Base-by-base conservation (phyloP, 2,329 filamentous ascomycete species). In the Lachnellula suecica region DNA sequence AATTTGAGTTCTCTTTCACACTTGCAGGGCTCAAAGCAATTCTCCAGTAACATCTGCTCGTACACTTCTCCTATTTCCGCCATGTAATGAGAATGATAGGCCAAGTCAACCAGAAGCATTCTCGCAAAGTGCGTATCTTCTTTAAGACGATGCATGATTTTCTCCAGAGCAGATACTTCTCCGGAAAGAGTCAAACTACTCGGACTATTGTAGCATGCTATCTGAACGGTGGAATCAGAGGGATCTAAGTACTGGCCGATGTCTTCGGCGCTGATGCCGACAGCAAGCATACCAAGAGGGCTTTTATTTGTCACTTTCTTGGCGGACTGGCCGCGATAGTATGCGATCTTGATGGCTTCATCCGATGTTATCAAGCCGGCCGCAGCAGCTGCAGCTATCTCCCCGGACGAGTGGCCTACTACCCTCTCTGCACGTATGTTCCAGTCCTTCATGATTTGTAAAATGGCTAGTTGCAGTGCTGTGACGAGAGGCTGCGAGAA, bases 331-430 rank as follows among this genome's bases (percentile, higher is more conserved):
- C 58, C 58, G 7, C 56, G 49, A 24, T 35, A 57, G 23, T 29
- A 59, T 11, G 53, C 53, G 41, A 55, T 49, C 40, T 43, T 51
- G 19, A 60, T 55, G 19, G 56, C 53, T 7, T 52, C 41, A 19
- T 49, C 51, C 27, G 37, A 42, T 6, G 45, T 64, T 1, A 75
- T 38, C 1, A 61, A 59, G 2, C 70, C 71, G 1, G 70, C 62
- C 1, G 72, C 66, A 47, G 72, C 77, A 0, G 76, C 75, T 2
- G 75, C 76, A 2, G 64, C 74, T 41, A 78, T 76, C 52, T 79
- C 76, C 6, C 76, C 76, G 38, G 66, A 70, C 1, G 74, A 77
- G 57, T 79, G 76, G 1, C 76, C 73, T 4, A 70, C 64, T 0
- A 76, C 72, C 2, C 63, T 67, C 0, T 55, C 44, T 0, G 75